Percentiles rank a stretch among this genome's conserved stretches.
These are phyloP conservation scores for Pulveroboletus sp. DNA, from an alignment of 768 basidiomycete genomes.

Conservation along the genomic window DNA sequence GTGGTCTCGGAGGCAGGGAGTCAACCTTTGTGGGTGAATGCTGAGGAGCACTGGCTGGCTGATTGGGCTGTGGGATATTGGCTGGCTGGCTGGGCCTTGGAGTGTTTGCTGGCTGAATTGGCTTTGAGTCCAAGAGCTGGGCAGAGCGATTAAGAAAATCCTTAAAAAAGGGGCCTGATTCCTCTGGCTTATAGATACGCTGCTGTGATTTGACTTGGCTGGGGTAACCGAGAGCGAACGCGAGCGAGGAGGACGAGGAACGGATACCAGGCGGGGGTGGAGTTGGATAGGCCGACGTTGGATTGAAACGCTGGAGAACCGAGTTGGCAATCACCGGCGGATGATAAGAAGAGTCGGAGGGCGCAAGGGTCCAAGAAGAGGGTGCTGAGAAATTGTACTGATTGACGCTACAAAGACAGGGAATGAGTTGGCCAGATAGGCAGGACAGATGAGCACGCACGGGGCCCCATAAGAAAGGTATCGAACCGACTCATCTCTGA, in stretches of 20 bases:
- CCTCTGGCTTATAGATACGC: constrained; percentile 44
- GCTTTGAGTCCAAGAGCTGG: constrained; percentile 39
- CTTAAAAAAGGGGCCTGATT: constrained; percentile 63
- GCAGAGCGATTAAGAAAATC: constrained; percentile 48
- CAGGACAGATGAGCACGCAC: constrained; percentile 34
- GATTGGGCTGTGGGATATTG: constrained; percentile 12
- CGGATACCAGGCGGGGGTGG: constrained; percentile 61
- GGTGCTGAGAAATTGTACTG: constrained; percentile 32
- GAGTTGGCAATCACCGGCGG: constrained; percentile 58
- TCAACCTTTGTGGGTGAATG: constrained; percentile 15
- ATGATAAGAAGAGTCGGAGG: constrained; percentile 48
- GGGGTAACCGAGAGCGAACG: constrained; percentile 59
- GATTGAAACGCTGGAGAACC: constrained; percentile 56
- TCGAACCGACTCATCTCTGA: constrained; percentile 56
- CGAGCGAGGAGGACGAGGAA: constrained; percentile 70
- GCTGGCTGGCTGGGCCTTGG: constrained; percentile 9
- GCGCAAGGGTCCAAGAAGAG: constrained; percentile 39
- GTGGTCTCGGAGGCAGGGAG: constrained; percentile 14
- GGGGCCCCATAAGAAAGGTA: constrained; percentile 50
- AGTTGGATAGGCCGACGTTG: constrained; percentile 66
- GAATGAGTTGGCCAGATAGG: constrained; percentile 1
- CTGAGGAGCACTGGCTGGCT: constrained; percentile 10
- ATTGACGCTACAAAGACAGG: constrained; percentile 13
- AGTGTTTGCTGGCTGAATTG: constrained; percentile 11
- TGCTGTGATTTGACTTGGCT: constrained; percentile 24